Base-by-base conservation (phyloP, 495 filamentous ascomycete species). In the Talaromyces ruber region DNA sequence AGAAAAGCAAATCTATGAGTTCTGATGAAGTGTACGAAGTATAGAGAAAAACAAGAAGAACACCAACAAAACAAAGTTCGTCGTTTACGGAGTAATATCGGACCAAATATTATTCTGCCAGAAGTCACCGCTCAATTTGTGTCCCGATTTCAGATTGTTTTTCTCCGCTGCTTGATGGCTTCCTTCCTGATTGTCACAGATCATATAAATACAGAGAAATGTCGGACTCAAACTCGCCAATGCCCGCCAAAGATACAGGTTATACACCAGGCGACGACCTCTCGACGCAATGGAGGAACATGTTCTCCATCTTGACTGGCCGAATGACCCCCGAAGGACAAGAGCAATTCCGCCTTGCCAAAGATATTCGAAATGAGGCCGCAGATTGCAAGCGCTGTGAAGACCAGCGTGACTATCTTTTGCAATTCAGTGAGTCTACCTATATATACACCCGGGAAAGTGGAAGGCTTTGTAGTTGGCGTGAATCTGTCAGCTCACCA, bases 311-410 rank as follows among this genome's bases (percentile, higher is more conserved):
- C 68, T 70, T 96, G 2, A 86, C 87, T 1, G 88, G 88, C 55
- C 74, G 79, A 62, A 84, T 93, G 74, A 88, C 84, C 52, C 73
- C 78, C 29, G 82, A 88, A 65, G 90, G 88, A 51, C 78, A 82
- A 32, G 81, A 85, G 64, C 80, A 87, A 72, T 95, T 88, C 79
- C 85, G 88, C 61, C 77, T 85, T 64, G 85, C 81, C 66, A 80
- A 81, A 62, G 90, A 92, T 74, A 71, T 78, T 45, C 76, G 81
- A 55, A 82, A 88, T 71, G 90, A 91, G 72, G 80, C 77, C 62
- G 71, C 74, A 30, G 89, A 96, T 77, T 93, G 88, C 79, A 78
- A 79, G 68, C 83, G 83, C 30, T 96, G 91, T 75, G 89, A 97
- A 65, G 73, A 84, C 21, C 82, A 89, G 68, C 84, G 88, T 22